phyloP scores from a whole-genome alignment of 768 basidiomycete species.

The Hygrophoropsis aurantiaca region DNA sequence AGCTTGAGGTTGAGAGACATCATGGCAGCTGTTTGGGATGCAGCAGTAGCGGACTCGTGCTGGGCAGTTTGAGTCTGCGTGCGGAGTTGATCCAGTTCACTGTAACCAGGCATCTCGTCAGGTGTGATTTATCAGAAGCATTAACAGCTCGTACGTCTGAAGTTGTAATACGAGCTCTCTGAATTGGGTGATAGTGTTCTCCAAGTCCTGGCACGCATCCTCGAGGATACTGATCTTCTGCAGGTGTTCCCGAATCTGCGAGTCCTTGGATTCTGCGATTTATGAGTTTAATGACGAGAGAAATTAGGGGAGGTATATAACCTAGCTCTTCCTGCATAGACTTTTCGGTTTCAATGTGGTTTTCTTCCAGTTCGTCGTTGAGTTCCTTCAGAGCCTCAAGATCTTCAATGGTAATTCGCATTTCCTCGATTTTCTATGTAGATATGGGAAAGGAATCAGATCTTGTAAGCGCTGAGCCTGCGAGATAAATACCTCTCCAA shows the following conservation, averaged over 20 bases:
- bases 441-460: background rate
- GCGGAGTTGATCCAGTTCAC: constrained; percentile 84
- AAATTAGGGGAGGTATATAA: constrained; percentile 40
- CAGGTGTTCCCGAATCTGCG: constrained; percentile 63
- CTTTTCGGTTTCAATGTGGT: constrained; percentile 92
- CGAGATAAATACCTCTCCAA: constrained; percentile 69
- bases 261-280: constrained; percentile 67
- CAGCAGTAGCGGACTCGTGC: constrained; percentile 77
- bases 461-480: background rate
- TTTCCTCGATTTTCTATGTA: constrained; percentile 91
- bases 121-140: constrained; percentile 1
- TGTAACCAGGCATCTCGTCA: constrained; percentile 26
- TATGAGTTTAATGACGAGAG: constrained; percentile 1
- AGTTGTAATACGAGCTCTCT: constrained; percentile 85
- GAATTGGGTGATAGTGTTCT: constrained; percentile 88
- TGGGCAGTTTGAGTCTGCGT: constrained; percentile 84
- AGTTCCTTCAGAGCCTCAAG: constrained; percentile 95
- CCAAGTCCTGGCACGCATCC: constrained; percentile 81
- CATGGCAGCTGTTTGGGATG: constrained; percentile 88
- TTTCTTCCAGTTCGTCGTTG: constrained; percentile 96
- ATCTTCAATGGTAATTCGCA: constrained; percentile 94
- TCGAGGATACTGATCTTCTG: constrained; percentile 69
- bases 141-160: constrained; percentile 57
- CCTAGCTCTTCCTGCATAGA: constrained; percentile 87
- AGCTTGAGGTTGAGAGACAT: constrained; percentile 94